phyloP scores from a whole-genome alignment of 2,329 filamentous ascomycete genomes.

The Penicillium janthinellum region DNA sequence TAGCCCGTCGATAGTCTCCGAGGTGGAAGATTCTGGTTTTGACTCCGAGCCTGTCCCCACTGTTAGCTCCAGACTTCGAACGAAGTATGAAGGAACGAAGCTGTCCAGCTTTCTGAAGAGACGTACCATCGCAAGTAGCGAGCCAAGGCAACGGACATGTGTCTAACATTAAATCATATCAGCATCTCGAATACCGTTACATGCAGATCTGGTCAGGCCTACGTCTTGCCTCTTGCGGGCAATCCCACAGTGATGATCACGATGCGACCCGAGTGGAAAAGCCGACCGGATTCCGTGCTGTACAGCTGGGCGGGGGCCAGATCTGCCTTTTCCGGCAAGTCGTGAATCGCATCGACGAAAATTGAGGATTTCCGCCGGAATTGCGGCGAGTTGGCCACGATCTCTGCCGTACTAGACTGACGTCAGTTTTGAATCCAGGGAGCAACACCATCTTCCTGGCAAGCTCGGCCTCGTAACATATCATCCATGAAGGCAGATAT shows the following conservation, averaged over 20 bases:
- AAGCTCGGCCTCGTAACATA: background rate
- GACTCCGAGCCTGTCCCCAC: slow-evolving; percentile 74
- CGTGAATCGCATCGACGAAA: slow-evolving; percentile 96
- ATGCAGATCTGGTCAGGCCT: slow-evolving; percentile 40
- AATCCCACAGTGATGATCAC: slow-evolving; percentile 96
- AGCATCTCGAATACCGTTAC: background rate
- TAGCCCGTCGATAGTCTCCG: slow-evolving; percentile 92
- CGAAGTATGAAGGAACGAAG: background rate
- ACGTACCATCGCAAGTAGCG: slow-evolving; percentile 85
- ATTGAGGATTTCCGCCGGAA: slow-evolving; percentile 93
- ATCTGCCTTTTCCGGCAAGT: slow-evolving; percentile 78
- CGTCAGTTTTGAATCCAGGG: slow-evolving; percentile 28
- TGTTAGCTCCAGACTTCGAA: slow-evolving; percentile 3
- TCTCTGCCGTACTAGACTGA: slow-evolving; percentile 74
- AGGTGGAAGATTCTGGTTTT: slow-evolving; percentile 98
- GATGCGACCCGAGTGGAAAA: slow-evolving; percentile 96
- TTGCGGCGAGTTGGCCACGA: slow-evolving; percentile 84
- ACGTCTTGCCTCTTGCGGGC: slow-evolving; percentile 94
- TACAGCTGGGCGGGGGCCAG: slow-evolving; percentile 96
- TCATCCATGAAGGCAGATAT: background rate
- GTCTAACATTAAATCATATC: slow-evolving; percentile 51
- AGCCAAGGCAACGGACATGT: slow-evolving; percentile 93
- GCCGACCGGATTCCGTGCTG: slow-evolving; percentile 93
- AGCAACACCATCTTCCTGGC: background rate
- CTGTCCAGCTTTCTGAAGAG: background rate